Percentiles rank a stretch among this genome's conserved stretches.
phyloP scores from a whole-genome alignment of 441 rosid species.

The Aquilaria agallochum region DNA sequence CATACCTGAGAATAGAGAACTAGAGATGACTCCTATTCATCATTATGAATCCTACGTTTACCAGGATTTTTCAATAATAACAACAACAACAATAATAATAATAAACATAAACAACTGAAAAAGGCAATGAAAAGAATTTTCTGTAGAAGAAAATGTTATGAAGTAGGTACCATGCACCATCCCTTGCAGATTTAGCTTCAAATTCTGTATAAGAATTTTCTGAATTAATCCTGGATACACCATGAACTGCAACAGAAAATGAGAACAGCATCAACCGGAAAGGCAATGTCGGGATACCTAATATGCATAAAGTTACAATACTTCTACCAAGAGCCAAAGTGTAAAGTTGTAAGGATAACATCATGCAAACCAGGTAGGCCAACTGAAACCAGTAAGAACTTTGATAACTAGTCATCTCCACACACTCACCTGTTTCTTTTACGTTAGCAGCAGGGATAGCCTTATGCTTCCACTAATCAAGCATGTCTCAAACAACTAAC shows the following conservation, averaged over 20 bases:
- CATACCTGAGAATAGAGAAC: conserved; percentile 64
- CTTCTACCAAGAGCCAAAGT: too few relatives aligned
- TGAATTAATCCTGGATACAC: conserved; percentile 49
- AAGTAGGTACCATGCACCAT: conserved; percentile 88
- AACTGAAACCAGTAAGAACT: too few relatives aligned
- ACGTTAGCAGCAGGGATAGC: too few relatives aligned
- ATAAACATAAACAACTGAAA: conserved; percentile 4
- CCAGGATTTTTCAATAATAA: not conserved
- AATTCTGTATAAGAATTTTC: conserved; percentile 74
- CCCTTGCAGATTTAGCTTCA: conserved; percentile 95
- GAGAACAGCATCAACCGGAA: conserved; percentile 11
- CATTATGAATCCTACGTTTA: conserved; percentile 2
- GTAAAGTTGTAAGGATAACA: too few relatives aligned
- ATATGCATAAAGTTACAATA: too few relatives aligned
- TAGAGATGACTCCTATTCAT: not conserved
- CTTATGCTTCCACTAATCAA: too few relatives aligned
- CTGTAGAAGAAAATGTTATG: conserved; percentile 3
- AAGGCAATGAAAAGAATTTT: conserved; percentile 2
- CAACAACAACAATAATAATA: conserved; percentile 1
- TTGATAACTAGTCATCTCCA: too few relatives aligned
- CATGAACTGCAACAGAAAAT: conserved; percentile 31
- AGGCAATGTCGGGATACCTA: not conserved
- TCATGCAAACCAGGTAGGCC: too few relatives aligned
- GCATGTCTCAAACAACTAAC: too few relatives aligned
- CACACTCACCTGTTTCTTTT: too few relatives aligned